Evolutionary conservation across 306 rosid species (phyloP), one percentile per base, ranked within the genome.

Genomic region (Dryas octopetala): DNA sequence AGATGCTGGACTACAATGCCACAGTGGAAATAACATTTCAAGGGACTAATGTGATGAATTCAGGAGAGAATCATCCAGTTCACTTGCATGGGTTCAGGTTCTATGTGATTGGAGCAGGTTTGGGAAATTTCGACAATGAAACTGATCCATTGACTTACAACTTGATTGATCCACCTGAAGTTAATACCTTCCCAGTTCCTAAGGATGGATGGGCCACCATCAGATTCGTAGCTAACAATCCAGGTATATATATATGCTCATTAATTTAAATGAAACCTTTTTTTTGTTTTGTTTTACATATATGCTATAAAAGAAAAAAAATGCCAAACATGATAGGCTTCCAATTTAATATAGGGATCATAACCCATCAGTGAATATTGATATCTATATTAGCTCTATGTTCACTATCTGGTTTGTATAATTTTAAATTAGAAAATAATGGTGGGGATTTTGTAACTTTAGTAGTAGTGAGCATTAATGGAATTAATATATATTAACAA

Each of bases 11-110:
- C 5, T 82, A 77, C 69, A 82, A 80, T 38, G 77, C 78, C 67
- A 58, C 49, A 0, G 87, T 89, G 9, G 89, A 89, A 54, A 58
- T 87, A 64, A 79, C 71, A 9, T 65, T 79, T 48, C 91, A 87
- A 71, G 88, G 89, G 59, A 85, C 91, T 40, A 87, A 83, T 28
- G 26, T 68, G 26, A 67, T 76, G 66, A 69, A 74, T 43, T 62
- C 82, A 5, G 81, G 74, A 59, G 78, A 72, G 75, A 82, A 66
- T 64, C 85, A 77, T 74, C 85, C 80, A 2, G 74, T 76, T 3
- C 80, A 81, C 72, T 41, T 71, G 43, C 81, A 80, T 59, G 83
- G 83, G 5, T 73, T 62, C 71, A 44, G 75, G 15, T 83, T 83
- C 70, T 83, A 76, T 62, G 70, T 83, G 48, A 76, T 80, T 1